Conservation (phyloP, 805 yeast species). For the Metschnikowia hibisci region DNA sequence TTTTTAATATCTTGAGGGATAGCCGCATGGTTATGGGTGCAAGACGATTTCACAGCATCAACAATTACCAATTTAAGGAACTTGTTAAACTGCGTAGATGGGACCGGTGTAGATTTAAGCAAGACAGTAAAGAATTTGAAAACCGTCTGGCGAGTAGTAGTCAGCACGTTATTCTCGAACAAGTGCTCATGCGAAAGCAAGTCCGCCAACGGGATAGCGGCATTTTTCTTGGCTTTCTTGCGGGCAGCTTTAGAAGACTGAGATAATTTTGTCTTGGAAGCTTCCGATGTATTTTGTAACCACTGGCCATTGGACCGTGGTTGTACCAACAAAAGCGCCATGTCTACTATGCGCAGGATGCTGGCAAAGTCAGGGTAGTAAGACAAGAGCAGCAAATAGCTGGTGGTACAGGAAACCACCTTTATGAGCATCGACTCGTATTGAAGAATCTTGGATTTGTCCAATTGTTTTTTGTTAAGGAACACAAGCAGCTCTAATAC, state of each 20-base stretch:
- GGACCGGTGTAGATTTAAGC: constrained; percentile 47
- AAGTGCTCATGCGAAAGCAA: constrained; percentile 60
- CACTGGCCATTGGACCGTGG: constrained; percentile 24
- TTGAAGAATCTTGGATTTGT: constrained; percentile 28
- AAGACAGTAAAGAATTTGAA: constrained; percentile 47
- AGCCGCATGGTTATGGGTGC: constrained; percentile 19
- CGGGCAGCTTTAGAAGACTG: constrained; percentile 17
- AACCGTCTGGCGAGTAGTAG: constrained; percentile 29
- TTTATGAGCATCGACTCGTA: constrained; percentile 42
- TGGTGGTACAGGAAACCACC: constrained; percentile 24
- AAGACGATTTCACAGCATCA: constrained; percentile 32
- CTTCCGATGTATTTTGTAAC: constrained; percentile 1
- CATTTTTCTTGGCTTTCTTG: constrained; percentile 40
- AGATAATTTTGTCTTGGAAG: constrained; percentile 5
- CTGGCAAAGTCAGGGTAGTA: constrained; percentile 47
- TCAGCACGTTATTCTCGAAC: constrained; percentile 44
- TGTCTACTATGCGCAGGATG: constrained; percentile 55
- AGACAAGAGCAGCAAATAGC: constrained; percentile 31
- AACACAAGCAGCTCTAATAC: constrained; percentile 60
- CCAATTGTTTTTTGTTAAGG: constrained; percentile 34
- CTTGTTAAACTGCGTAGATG: constrained; percentile 60
- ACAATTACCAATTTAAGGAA: constrained; percentile 40
- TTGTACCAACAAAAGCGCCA: constrained; percentile 43
- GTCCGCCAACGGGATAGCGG: constrained; percentile 58
- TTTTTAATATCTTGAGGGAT: constrained; percentile 32